Base-by-base conservation (phyloP, 192 early-diverging fungal species). In the Dissophora globulifera region DNA sequence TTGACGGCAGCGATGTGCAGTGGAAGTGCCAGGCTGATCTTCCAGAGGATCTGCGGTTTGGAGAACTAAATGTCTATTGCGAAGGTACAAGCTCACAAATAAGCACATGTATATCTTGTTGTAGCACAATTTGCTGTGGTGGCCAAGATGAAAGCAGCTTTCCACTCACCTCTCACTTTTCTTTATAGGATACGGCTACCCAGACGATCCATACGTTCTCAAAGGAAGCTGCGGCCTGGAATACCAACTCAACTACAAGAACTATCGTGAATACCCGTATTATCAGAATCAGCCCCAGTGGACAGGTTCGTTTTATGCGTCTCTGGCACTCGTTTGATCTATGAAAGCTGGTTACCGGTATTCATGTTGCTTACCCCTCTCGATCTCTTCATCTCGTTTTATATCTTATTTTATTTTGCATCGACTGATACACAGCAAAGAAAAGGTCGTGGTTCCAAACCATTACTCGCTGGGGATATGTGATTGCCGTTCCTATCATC, bases 21-120 rank as follows among this genome's bases (percentile, higher is more conserved):
- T 84, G 82, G 82, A 72, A 76, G n/a, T 84, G 82, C 30, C 49
- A 71, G n/a, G 78, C 78, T 2, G 71, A 84, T 46, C 31, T 84
- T 3, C 78, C 78, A 17, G 49, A 72, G 25, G 72, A 70, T 19
- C 25, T 84, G 4, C 46, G 63, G 26, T 84, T 84, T 40, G 82
- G 82, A 23, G 52, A 76, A 20, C 42, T 80, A 8, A 45, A 67
- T 26, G 82, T 83, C 19, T 66, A 67, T 26, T 84, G 80, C 54
- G 82, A 84, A 68, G 72, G 69, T 62, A 49, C 43, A 45, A 45
- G 43, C 43, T n/a, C 9, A n/a, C n/a, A n/a, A n/a, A n/a, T n/a
- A n/a, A n/a, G n/a, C n/a, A n/a, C n/a, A n/a, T n/a, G n/a, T n/a
- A n/a, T n/a, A n/a, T n/a, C n/a, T n/a, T n/a, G n/a, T n/a, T n/a